These are phyloP conservation scores for Diplodia scrobiculata DNA, from an alignment of 2,329 filamentous ascomycete species.

Conservation along the genomic window DNA sequence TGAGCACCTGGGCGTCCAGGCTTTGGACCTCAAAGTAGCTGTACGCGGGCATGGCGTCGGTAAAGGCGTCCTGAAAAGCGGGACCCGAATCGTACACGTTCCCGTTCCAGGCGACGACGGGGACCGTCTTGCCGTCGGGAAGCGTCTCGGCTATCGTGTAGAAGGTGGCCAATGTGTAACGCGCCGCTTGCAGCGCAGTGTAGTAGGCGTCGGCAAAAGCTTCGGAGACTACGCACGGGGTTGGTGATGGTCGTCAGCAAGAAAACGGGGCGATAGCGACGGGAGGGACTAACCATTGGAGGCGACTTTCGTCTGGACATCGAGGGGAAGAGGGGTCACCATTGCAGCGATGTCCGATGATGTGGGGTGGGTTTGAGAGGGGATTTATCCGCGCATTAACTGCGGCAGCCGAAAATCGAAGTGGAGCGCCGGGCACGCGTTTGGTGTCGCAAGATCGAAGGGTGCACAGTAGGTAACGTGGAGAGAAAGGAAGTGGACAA, in stretches of 20 bases:
- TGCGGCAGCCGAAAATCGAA: neutral
- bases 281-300: neutral
- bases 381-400: neutral
- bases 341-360: neutral
- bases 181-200: constrained; percentile 65
- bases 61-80: constrained; percentile 69
- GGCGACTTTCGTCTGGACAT: constrained; percentile 20
- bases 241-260: neutral
- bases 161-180: constrained; percentile 63
- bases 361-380: neutral
- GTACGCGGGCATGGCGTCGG: constrained; percentile 62
- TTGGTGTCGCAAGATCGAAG: neutral
- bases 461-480: neutral
- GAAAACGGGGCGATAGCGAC: neutral
- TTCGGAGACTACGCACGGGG: constrained; percentile 61
- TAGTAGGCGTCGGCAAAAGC: constrained; percentile 76
- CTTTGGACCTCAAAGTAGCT: constrained; percentile 72
- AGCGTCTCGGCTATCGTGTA: constrained; percentile 65
- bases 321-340: constrained; percentile 2
- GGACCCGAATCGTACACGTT: constrained; percentile 63
- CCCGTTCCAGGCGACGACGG: constrained; percentile 81
- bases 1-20: constrained; percentile 76
- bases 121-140: constrained; percentile 55
- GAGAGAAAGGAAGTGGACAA: neutral
- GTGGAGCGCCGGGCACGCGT: neutral